A percentile compares a stretch with the other conserved stretches of the same genome.
phyloP scores from a whole-genome alignment of 805 yeast species.

The Candida sanyiensis region DNA sequence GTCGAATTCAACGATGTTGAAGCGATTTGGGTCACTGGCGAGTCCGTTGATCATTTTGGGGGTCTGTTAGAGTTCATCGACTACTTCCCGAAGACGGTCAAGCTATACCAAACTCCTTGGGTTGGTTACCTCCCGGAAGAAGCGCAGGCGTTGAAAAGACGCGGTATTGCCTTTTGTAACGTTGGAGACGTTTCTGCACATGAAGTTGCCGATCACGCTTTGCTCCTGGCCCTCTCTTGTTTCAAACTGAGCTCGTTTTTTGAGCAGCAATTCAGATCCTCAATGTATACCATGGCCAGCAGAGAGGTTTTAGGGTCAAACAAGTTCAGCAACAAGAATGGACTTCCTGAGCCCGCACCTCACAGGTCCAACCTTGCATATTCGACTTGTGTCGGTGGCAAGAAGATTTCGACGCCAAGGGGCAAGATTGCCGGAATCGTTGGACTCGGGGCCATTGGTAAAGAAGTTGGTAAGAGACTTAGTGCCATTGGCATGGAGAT shows the following conservation, averaged over 20 bases:
- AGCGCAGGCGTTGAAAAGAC: slow-evolving; percentile 36
- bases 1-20: slow-evolving; percentile 36
- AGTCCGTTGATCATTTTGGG: slow-evolving; percentile 44
- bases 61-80: slow-evolving; percentile 41
- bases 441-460: slow-evolving; percentile 76
- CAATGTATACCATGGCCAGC: slow-evolving; percentile 40
- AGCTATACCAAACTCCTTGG: slow-evolving; percentile 49
- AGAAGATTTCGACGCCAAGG: slow-evolving; percentile 44
- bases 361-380: slow-evolving; percentile 34
- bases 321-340: slow-evolving; percentile 28
- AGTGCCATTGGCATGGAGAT: slow-evolving; percentile 58
- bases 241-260: slow-evolving; percentile 52
- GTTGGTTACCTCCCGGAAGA: slow-evolving; percentile 57
- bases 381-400: slow-evolving; percentile 42
- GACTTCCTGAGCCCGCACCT: slow-evolving; percentile 25
- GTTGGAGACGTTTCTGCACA: slow-evolving; percentile 54
- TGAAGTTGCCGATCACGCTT: slow-evolving; percentile 70
- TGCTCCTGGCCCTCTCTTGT: slow-evolving; percentile 50
- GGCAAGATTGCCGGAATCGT: slow-evolving; percentile 57
- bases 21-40: slow-evolving; percentile 54
- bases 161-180: slow-evolving; percentile 53
- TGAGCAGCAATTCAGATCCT: slow-evolving; percentile 35
- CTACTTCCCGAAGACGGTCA: slow-evolving; percentile 41
- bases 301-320: slow-evolving; percentile 36
- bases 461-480: slow-evolving; percentile 52